Evolutionary conservation across 805 yeast genomes (phyloP).

Genomic region (Ascoidea asiatica): DNA sequence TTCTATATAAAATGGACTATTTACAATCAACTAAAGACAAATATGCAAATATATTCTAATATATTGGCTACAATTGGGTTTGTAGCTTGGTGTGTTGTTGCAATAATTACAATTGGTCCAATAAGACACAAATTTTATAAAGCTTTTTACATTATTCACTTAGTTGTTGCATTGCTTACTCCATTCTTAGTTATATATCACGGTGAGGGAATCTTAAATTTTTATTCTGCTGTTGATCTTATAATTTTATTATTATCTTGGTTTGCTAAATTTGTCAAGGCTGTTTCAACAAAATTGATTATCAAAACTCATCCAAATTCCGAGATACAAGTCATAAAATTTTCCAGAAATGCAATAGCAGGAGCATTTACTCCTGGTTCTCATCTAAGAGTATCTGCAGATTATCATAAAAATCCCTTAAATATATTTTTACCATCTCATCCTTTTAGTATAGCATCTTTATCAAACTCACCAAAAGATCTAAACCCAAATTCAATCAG

Average conservation of each 20-base stretch:
- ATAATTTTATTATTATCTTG: slow-evolving; percentile 18
- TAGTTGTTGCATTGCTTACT: slow-evolving; percentile 31
- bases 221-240: too few species aligned
- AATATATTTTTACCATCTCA: slow-evolving; percentile 45
- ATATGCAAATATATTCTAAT: slow-evolving; percentile 27
- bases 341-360: slow-evolving; percentile 8
- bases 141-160: slow-evolving; percentile 44
- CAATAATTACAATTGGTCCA: slow-evolving; percentile 31
- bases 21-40: slow-evolving; percentile 17
- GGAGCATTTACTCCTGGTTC: slow-evolving; percentile 39
- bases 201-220: slow-evolving; percentile 55
- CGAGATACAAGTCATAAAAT: too few species aligned
- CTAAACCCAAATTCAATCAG: too few species aligned
- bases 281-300: too few species aligned
- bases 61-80: slow-evolving; percentile 37
- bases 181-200: slow-evolving; percentile 38
- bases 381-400: slow-evolving; percentile 38
- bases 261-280: slow-evolving; percentile 24
- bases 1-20: slow-evolving; percentile 39
- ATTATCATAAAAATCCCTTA: slow-evolving; percentile 21
- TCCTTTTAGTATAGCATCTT: slow-evolving; percentile 54
- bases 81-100: slow-evolving; percentile 20
- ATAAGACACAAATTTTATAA: slow-evolving; percentile 37
- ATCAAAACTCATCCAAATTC: too few species aligned
- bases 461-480: slow-evolving; percentile 23